Evolutionary conservation across 495 filamentous ascomycete genomes (phyloP).

Genomic region (Xylaria bambusicola): DNA sequence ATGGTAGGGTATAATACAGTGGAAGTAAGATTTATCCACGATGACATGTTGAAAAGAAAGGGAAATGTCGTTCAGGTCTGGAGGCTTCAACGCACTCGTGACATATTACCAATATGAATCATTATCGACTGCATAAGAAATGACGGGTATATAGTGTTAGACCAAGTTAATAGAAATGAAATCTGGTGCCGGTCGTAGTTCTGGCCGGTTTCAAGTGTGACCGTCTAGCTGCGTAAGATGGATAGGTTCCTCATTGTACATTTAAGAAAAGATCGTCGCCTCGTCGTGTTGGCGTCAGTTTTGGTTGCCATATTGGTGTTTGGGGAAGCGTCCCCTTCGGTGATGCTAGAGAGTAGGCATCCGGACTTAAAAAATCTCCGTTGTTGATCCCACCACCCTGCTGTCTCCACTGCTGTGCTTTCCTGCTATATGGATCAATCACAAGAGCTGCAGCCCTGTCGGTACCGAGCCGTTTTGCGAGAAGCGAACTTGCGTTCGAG

Average conservation of each 20-base stretch:
- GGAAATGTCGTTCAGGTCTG: constrained; percentile 1
- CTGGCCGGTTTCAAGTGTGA: not conserved
- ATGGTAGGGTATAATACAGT: constrained; percentile 14
- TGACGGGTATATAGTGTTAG: not conserved
- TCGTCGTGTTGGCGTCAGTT: constrained; percentile 43
- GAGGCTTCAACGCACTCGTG: not conserved
- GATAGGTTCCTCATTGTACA: constrained; percentile 32
- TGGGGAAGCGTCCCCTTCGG: constrained; percentile 37
- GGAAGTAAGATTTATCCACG: not conserved
- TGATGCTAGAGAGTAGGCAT: constrained; percentile 16
- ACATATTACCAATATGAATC: constrained; percentile 14
- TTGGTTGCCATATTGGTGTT: constrained; percentile 54
- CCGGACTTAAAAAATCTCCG: constrained; percentile 20
- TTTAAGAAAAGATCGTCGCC: constrained; percentile 46
- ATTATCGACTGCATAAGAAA: no score
- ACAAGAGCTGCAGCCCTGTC: constrained; percentile 46
- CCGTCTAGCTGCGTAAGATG: not conserved
- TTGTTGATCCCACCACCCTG: constrained; percentile 16
- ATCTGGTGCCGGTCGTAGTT: not conserved
- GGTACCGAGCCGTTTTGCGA: constrained; percentile 52
- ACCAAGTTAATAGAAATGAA: not conserved
- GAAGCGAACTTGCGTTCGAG: constrained; percentile 37
- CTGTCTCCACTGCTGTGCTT: constrained; percentile 22
- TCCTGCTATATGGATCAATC: constrained; percentile 29
- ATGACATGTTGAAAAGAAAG: constrained; percentile 3